Conservation (phyloP, 1,139 yeast genomes). For the Blastobotrys ciferrii region DNA sequence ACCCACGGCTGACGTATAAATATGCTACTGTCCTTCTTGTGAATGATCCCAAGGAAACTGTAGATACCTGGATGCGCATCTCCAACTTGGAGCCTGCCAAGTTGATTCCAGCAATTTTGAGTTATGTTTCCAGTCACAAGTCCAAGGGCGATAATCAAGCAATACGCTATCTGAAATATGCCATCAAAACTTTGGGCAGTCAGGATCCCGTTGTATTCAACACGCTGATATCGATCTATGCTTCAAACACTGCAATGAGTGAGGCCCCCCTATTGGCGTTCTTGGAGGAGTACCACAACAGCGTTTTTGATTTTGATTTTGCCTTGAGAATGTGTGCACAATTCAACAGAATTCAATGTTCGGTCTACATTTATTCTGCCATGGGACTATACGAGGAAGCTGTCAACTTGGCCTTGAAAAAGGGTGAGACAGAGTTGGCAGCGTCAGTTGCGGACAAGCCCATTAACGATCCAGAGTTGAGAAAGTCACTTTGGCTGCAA, state of each 20-base stretch:
- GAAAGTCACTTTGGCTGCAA: constrained; percentile 73
- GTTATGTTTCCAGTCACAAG: constrained; percentile 52
- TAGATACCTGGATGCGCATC: constrained; percentile 74
- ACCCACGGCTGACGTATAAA: constrained; percentile 55
- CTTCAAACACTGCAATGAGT: constrained; percentile 50
- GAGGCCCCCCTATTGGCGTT: constrained; percentile 49
- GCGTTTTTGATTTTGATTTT: constrained; percentile 58
- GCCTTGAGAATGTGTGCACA: constrained; percentile 71
- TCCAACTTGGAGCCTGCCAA: constrained; percentile 52
- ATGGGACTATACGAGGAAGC: constrained; percentile 79
- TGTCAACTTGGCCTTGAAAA: constrained; percentile 63
- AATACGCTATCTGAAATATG: constrained; percentile 58
- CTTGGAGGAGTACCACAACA: constrained; percentile 35
- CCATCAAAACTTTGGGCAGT: constrained; percentile 52
- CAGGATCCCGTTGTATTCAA: constrained; percentile 61
- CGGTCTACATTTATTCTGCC: constrained; percentile 67
- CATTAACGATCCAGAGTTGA: constrained; percentile 45
- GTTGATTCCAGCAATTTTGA: constrained; percentile 72
- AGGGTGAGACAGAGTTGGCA: constrained; percentile 62
- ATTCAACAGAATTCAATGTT: constrained; percentile 57
- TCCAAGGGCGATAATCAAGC: constrained; percentile 53
- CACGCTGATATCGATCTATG: constrained; percentile 67
- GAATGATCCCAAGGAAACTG: constrained; percentile 67
- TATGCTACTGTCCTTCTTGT: constrained; percentile 66
- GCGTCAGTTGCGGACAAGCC: constrained; percentile 55